Conservation (phyloP, 2,329 filamentous ascomycete genomes). For the Epichloe aotearoae region DNA sequence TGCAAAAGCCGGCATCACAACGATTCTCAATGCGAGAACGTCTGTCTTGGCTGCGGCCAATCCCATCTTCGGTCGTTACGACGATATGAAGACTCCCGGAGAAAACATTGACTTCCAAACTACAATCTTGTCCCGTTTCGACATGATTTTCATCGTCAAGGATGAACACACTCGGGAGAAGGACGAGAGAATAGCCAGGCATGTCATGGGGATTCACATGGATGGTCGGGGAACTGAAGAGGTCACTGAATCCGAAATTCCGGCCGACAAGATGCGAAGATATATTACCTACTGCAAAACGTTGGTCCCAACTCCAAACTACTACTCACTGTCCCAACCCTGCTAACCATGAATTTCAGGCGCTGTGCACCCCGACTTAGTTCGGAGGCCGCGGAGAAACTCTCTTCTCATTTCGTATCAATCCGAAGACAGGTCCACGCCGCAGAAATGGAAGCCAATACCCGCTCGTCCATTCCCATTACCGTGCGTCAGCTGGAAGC, state of each 20-base stretch:
- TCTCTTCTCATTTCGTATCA: constrained; percentile 93
- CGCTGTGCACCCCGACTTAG: constrained; percentile 88
- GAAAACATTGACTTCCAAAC: constrained; percentile 99
- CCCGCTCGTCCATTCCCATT: constrained; percentile 88
- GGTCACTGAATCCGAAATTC: constrained; percentile 72
- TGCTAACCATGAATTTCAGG: constrained; percentile 31
- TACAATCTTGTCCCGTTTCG: constrained; percentile 93
- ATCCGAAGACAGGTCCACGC: constrained; percentile 91
- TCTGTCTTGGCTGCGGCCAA: constrained; percentile 93
- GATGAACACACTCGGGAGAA: constrained; percentile 84
- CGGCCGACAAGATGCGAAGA: constrained; percentile 92
- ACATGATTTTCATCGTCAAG: constrained; percentile 98
- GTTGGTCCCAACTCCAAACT: constrained; percentile 51
- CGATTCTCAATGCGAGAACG: constrained; percentile 89
- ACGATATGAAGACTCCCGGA: constrained; percentile 92
- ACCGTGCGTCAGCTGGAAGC: constrained; percentile 95
- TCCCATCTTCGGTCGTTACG: constrained; percentile 93
- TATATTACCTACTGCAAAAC: constrained; percentile 97
- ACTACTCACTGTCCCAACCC: constrained; percentile 20
- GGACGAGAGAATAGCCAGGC: constrained; percentile 86
- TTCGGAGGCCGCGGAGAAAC: constrained; percentile 82
- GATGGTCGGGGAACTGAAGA: constrained; percentile 73
- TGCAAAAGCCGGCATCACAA: constrained; percentile 96
- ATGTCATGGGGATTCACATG: constrained; percentile 98
- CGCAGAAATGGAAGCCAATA: constrained; percentile 77